Evolutionary conservation across 2,329 filamentous ascomycete species (phyloP).

Genomic region (Phaeosphaeria sp.): DNA sequence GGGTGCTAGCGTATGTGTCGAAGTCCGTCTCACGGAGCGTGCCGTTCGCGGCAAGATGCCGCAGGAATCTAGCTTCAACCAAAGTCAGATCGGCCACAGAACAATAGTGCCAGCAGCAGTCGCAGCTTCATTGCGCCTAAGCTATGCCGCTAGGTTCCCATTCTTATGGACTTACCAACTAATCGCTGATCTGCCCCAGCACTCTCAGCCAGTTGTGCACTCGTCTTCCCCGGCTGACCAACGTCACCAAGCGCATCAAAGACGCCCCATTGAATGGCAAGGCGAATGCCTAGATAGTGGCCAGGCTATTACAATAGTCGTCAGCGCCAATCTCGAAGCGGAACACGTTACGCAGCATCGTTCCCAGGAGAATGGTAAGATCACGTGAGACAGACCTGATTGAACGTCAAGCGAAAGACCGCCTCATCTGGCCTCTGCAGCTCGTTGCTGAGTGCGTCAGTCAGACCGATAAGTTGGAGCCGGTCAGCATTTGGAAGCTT

Average conservation of each 20-base stretch:
- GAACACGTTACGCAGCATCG: not conserved
- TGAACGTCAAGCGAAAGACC: slow-evolving; percentile 9
- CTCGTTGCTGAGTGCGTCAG: slow-evolving; percentile 9
- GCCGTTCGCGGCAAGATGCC: slow-evolving; percentile 13
- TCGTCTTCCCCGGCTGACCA: slow-evolving; percentile 4
- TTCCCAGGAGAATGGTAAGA: not conserved
- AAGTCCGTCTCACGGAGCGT: slow-evolving; percentile 10
- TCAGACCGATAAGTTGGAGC: slow-evolving; percentile 12
- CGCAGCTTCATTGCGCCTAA: not conserved
- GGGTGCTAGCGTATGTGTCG: slow-evolving; percentile 12
- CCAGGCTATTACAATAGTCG: slow-evolving; percentile 3
- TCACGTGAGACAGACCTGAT: slow-evolving; percentile 9
- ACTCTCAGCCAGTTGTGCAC: slow-evolving; percentile 6
- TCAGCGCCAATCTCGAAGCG: slow-evolving; percentile 6
- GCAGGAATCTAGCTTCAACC: slow-evolving; percentile 8
- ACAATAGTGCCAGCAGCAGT: not conserved
- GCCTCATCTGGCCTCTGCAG: slow-evolving; percentile 7
- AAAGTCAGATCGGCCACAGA: not conserved
- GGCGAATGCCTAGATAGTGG: slow-evolving; percentile 14
- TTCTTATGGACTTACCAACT: slow-evolving; percentile 6
- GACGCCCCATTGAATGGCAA: slow-evolving; percentile 16
- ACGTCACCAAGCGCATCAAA: slow-evolving; percentile 11
- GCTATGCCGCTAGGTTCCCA: not conserved
- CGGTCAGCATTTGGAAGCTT: slow-evolving; percentile 12
- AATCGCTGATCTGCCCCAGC: slow-evolving; percentile 8